Conservation (phyloP, 306 rosid genomes). For the Trifolium subterraneum region DNA sequence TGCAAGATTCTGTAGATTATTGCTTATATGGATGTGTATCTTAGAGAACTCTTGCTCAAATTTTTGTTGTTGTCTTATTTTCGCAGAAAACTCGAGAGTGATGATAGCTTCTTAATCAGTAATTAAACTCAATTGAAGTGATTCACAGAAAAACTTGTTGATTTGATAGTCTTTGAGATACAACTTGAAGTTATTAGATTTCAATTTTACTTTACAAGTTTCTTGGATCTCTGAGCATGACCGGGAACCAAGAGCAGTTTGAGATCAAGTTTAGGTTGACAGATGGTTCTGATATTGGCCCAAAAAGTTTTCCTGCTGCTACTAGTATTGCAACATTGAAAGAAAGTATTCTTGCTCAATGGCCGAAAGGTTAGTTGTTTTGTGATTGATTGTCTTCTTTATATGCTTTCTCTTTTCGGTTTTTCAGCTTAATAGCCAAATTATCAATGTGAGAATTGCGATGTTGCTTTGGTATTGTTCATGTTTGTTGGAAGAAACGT, state of each 20-base stretch:
- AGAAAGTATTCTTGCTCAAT: conserved; percentile 89
- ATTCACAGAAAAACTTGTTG: conserved; percentile 23
- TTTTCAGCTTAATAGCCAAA: background rate
- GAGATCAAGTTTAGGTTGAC: conserved; percentile 91
- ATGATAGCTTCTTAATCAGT: conserved; percentile 32
- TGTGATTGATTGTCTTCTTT: background rate
- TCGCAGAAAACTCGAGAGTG: conserved; percentile 44
- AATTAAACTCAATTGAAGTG: conserved; percentile 47
- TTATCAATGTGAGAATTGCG: conserved; percentile 21
- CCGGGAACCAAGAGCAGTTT: conserved; percentile 85
- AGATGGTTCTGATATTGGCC: conserved; percentile 98
- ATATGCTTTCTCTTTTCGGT: background rate
- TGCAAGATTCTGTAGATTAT: conserved; percentile 31
- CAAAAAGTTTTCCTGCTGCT: conserved; percentile 82
- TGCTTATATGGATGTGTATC: conserved; percentile 2
- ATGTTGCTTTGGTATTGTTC: conserved; percentile 15
- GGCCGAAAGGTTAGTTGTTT: conserved; percentile 87
- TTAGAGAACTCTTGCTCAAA: conserved; percentile 29
- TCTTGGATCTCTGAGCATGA: conserved; percentile 60
- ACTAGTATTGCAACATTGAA: conserved; percentile 83
- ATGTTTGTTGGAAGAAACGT: conserved; percentile 5
- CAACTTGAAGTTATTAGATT: conserved; percentile 40
- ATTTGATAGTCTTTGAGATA: conserved; percentile 26
- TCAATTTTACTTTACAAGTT: conserved; percentile 25
- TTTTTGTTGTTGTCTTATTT: conserved; percentile 19